Evolutionary conservation across 2,329 filamentous ascomycete genomes (phyloP).

Genomic region (Nothophaeocryptopus gaeumannii): DNA sequence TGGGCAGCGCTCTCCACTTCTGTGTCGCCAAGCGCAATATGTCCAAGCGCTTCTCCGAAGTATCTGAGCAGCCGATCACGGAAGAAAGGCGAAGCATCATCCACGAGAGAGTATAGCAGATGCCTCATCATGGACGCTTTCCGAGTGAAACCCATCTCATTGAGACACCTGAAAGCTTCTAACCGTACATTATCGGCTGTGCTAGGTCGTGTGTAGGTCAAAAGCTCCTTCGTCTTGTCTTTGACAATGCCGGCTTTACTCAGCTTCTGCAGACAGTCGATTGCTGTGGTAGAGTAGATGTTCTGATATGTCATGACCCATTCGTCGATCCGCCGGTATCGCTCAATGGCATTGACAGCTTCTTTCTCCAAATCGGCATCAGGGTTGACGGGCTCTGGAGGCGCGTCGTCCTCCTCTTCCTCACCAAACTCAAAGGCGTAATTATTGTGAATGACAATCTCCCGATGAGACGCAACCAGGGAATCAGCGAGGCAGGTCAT

Average conservation of each 20-base stretch:
- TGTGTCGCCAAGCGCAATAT: conserved; percentile 57
- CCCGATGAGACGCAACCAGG: conserved; percentile 42
- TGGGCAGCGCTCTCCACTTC: conserved; percentile 32
- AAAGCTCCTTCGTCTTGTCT: conserved; percentile 54
- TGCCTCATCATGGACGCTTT: conserved; percentile 54
- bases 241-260: conserved; percentile 54
- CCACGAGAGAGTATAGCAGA: conserved; percentile 55
- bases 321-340: conserved; percentile 63
- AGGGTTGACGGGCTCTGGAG: conserved; percentile 41
- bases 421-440: conserved; percentile 42
- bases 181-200: conserved; percentile 61
- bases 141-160: conserved; percentile 54
- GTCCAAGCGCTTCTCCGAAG: conserved; percentile 56
- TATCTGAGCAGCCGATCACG: conserved; percentile 52
- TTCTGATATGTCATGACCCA: conserved; percentile 66
- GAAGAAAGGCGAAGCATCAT: conserved; percentile 58
- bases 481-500: conserved; percentile 63
- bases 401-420: conserved; percentile 47
- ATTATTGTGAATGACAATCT: conserved; percentile 22
- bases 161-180: conserved; percentile 57
- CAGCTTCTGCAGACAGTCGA: conserved; percentile 58
- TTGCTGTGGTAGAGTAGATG: conserved; percentile 59
- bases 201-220: conserved; percentile 59
- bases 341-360: conserved; percentile 60
- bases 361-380: conserved; percentile 55